A percentile compares a stretch with the other conserved stretches of the same genome.
Conservation (phyloP, 2,329 filamentous ascomycete species). For the Paracamarosporium sp. region DNA sequence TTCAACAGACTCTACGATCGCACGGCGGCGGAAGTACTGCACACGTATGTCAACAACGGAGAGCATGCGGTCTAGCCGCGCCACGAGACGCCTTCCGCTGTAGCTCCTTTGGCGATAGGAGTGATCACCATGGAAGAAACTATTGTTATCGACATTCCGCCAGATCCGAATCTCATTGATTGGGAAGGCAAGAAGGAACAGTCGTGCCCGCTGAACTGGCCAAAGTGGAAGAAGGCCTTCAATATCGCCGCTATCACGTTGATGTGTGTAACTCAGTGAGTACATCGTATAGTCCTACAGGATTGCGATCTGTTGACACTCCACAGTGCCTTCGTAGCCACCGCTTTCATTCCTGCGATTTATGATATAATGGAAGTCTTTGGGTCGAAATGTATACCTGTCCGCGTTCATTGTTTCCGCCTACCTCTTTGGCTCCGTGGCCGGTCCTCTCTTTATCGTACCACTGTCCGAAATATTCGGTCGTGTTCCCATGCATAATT, state of each 20-base stretch:
- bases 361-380: conserved; percentile 21
- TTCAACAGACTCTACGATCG: background rate
- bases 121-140: too few relatives aligned
- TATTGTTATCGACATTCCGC: background rate
- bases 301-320: background rate
- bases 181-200: conserved; percentile 65
- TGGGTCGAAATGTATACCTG: conserved; percentile 5
- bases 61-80: too few relatives aligned
- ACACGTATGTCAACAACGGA: background rate
- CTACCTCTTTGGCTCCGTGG: conserved; percentile 18
- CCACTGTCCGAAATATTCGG: conserved; percentile 25
- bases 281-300: background rate
- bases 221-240: conserved; percentile 29
- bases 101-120: too few relatives aligned
- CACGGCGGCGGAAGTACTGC: background rate
- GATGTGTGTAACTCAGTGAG: conserved; percentile 37
- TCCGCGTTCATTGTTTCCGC: conserved; percentile 14
- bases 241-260: conserved; percentile 25
- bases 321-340: conserved; percentile 19
- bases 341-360: conserved; percentile 17
- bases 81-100: too few relatives aligned
- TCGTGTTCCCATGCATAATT: conserved; percentile 12
- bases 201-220: conserved; percentile 66
- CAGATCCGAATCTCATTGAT: conserved; percentile 52
- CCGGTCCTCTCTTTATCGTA: conserved; percentile 21